Conservation (phyloP, 805 yeast genomes). For the Lipomyces sp. region DNA sequence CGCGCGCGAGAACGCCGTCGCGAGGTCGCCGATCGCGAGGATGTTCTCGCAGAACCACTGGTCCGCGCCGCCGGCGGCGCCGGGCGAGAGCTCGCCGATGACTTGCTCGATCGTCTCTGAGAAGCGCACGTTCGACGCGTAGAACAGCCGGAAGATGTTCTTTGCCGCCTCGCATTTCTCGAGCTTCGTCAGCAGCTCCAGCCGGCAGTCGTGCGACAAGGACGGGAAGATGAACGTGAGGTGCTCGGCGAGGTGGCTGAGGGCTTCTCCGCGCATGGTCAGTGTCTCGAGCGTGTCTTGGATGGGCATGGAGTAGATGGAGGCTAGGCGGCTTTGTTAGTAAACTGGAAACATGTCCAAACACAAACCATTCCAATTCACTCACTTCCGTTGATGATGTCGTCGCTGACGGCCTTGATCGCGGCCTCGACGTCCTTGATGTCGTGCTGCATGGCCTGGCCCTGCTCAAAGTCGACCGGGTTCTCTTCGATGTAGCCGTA, state of each 20-base stretch:
- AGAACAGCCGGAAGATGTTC: conserved; percentile 40
- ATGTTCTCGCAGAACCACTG: conserved; percentile 16
- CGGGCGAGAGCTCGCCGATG: conserved; percentile 7
- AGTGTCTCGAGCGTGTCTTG: conserved; percentile 34
- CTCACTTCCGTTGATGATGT: conserved; percentile 50
- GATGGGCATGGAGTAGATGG: conserved; percentile 17
- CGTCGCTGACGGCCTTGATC: conserved; percentile 49
- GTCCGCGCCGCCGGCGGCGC: conserved; percentile 5
- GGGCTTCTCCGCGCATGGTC: conserved; percentile 46
- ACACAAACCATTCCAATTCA: not conserved
- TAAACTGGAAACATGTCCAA: not conserved
- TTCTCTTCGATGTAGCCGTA: conserved; percentile 44
- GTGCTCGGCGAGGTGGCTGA: conserved; percentile 47
- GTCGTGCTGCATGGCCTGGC: conserved; percentile 45
- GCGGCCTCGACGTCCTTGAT: conserved; percentile 50
- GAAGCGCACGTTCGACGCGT: not conserved
- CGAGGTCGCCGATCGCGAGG: conserved; percentile 19
- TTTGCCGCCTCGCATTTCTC: conserved; percentile 51
- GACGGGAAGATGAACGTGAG: conserved; percentile 42
- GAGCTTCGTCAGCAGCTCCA: conserved; percentile 41
- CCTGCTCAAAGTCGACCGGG: conserved; percentile 50
- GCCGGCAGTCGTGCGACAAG: conserved; percentile 41
- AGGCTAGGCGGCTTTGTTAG: conserved; percentile 2
- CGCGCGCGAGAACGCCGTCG: conserved; percentile 11
- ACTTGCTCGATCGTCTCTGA: conserved; percentile 7